Evolutionary conservation across 75 land plant species (phyloP), one percentile per base, ranked within the genome.

Genomic region (Pinus albicaulis): DNA sequence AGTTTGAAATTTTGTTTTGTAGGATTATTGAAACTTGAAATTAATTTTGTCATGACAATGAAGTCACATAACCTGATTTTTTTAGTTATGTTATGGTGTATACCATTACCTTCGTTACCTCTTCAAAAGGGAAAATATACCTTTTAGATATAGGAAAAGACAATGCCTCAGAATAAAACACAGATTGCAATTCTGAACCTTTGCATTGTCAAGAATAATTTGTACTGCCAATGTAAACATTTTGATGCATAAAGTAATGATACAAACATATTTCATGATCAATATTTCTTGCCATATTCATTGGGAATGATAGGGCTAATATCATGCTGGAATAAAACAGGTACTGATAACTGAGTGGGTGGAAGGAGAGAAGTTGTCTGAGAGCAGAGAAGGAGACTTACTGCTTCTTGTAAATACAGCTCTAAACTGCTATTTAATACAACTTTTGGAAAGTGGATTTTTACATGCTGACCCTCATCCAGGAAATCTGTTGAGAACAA

Each of bases 391-490:
- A 56, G 83, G 20, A 22, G 87, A 85, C 60, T 55, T 80, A 63
- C 74, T 86, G 23, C 82, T 74, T 31, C 80, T 86, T 72, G 80
- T 86, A 3, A 80, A 81, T 55, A 75, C 83, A 57, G 88, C 88
- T 41, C 73, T 86, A 14, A 86, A 84, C 70, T 86, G 88, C 83
- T 86, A 84, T 74, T 64, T 86, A 10, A 62, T 86, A 48, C 88
- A 86, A 61, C 80, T 86, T 36, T 81, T 86, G 3, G 88, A 86
- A 36, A 85, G 80, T 74, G 88, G 88, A 20, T 86, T 86, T 71
- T 87, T 86, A 73, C 88, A 86, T 73, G 88, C 88, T 41, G 88
- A 86, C 78, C 88, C 88, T 48, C 88, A 86, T 81, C 88, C 88
- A 52, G 88, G 88, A 41, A 86, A 86, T 71, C 78, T 86, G 56